Evolutionary conservation across 2,329 filamentous ascomycete genomes (phyloP).

Genomic region (Colletotrichum sp.): DNA sequence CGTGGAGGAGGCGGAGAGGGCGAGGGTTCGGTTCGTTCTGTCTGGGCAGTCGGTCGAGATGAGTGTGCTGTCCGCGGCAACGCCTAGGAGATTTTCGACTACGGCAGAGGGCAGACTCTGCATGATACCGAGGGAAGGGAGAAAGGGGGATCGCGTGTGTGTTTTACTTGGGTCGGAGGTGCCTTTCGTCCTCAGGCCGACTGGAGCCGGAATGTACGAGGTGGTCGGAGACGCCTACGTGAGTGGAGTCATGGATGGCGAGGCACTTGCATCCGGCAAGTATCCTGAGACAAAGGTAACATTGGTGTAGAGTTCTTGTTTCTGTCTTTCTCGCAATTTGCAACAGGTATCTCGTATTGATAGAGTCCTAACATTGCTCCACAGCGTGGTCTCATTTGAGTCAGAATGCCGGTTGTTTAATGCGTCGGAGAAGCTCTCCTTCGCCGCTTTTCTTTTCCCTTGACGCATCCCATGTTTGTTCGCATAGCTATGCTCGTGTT

Average conservation of each 20-base stretch:
- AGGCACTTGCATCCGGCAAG: neutral
- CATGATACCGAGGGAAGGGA: neutral
- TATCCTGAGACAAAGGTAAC: neutral
- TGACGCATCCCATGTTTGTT: neutral
- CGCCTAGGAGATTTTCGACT: neutral
- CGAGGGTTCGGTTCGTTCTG: neutral
- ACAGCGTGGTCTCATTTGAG: neutral
- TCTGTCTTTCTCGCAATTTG: neutral
- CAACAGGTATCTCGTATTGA: neutral
- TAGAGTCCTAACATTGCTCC: neutral
- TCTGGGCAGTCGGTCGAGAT: neutral
- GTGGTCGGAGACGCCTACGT: constrained; percentile 2
- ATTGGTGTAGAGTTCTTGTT: neutral
- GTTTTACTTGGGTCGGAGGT: neutral
- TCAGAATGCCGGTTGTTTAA: neutral
- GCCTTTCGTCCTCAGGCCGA: neutral
- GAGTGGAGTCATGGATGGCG: constrained; percentile 4
- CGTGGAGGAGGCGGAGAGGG: neutral
- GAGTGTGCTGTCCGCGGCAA: neutral
- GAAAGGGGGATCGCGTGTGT: neutral
- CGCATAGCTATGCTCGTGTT: neutral
- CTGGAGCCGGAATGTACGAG: neutral
- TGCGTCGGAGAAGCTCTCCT: neutral
- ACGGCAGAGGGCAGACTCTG: neutral
- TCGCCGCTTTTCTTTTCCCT: neutral